Conservation (phyloP, 164 flowering plant genomes). For the Annona cherimola region DNA sequence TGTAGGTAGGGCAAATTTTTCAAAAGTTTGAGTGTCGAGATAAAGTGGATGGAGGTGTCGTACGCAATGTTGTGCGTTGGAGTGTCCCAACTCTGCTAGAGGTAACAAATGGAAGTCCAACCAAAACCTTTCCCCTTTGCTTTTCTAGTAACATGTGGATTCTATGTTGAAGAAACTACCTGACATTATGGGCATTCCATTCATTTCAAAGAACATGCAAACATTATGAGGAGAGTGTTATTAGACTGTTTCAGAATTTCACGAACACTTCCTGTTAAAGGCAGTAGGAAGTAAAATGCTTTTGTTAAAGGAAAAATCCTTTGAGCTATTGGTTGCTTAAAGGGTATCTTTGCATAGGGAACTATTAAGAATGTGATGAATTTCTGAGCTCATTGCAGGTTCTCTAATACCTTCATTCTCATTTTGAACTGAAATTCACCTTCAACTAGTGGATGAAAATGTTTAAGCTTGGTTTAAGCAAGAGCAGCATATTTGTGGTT, state of each 20-base stretch:
- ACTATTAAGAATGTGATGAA: neutral
- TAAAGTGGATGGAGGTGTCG: conserved; percentile 48
- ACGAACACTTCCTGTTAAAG: neutral
- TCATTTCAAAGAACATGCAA: neutral
- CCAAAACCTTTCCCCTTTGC: neutral
- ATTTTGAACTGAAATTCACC: too few relatives aligned
- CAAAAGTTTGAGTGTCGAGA: conserved; percentile 82
- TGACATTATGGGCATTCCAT: too few relatives aligned
- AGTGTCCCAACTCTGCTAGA: conserved; percentile 71
- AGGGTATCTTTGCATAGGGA: neutral
- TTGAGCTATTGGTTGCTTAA: neutral
- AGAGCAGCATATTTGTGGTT: too few relatives aligned
- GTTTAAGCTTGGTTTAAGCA: too few relatives aligned
- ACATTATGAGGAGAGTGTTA: neutral
- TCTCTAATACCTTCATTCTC: neutral
- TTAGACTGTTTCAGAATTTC: neutral
- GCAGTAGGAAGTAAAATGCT: neutral
- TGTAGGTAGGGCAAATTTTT: conserved; percentile 84
- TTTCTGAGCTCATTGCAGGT: neutral
- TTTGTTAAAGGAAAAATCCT: neutral
- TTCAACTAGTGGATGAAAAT: too few relatives aligned
- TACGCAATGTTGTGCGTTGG: conserved; percentile 87
- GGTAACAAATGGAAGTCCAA: conserved; percentile 30
- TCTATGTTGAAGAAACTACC: neutral
- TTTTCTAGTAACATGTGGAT: neutral